Base-by-base conservation (phyloP, 345 rosid genomes). In the Nasturtium officinale region DNA sequence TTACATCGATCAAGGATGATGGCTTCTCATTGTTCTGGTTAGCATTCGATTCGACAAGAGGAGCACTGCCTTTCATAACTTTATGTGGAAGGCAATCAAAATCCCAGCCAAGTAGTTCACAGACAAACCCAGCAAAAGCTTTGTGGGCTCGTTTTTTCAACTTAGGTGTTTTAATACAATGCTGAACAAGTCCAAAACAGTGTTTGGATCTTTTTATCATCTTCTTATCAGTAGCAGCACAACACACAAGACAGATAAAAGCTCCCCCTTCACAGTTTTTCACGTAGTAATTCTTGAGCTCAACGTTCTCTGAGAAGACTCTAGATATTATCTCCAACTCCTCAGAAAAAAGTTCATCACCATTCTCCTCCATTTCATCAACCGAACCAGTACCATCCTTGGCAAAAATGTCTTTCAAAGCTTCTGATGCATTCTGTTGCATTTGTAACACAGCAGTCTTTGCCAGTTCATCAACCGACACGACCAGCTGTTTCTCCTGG, bases 81-180 rank as follows among this genome's bases (percentile, higher is more conserved):
- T 40, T 65, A 5, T 38, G 13, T 7, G 69, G 74, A 52, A 78
- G 74, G 35, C 3, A 15, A 26, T 75, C 73, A 60, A 76, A 5
- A 66, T 87, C 95, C 90, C 96, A 87, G 47, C 88, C 92, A 77
- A 92, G 74, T 74, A 90, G 90, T 80, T 70, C 72, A 67, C 89
- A 92, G 33, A 88, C 73, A 47, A 85, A 88, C 63, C 75, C 80
- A 33, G 82, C 95, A 72, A 82, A 83, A 56, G 91, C 87, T 71
- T 85, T 83, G 75, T 92, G 98, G 11, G 87, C 91, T 57, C 29
- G 78, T 72, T 42, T 81, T 47, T 69, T 82, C 45, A 73, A 65
- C 5, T 89, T 84, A 23, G 83, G 90, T 4, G 47, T 52, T 26
- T 46, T 82, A 10, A 61, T 80, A 10, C 79, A 69, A 85, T 92